Evolutionary conservation across 257 asterid genomes (phyloP), one percentile per base, ranked within the genome.

Genomic region (Lantana camara): DNA sequence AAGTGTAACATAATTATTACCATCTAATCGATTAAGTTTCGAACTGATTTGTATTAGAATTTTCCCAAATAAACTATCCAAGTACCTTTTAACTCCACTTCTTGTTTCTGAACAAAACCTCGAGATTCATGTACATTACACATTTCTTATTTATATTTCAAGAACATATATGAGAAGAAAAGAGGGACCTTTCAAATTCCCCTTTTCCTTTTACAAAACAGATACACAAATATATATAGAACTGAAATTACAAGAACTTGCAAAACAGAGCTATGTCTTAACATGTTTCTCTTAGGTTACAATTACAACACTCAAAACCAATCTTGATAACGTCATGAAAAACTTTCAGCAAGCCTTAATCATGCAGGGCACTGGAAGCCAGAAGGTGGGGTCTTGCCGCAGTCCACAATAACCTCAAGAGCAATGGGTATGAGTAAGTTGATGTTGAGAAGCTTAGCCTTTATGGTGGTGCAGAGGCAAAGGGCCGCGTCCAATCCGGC

Each of bases 401-500:
- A 87, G 44, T 76, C 86, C 0, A 77, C 63, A 44, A 87, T 90
- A 27, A 84, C 74, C 65, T 79, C 68, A 9, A 87, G 81, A n/a
- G 88, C 95, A 67, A 87, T 73, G 2, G 93, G 91, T 2, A 87
- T 29, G n/a, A 83, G 29, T 12, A 84, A 74, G 52, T 76, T 78
- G 52, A 87, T 29, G 17, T 85, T 85, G 29, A 87, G 80, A 68
- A 87, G 81, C 75, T 85, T 79, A 41, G 80, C 83, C 54, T 75
- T 85, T 17, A 87, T 77, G 63, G 90, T 70, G 35, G 95, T 85
- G 80, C 95, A 87, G 2, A 87, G 90, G 66, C 95, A 87, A 3
- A 85, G 3, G 8, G 90, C 95, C 0, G 93, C 87, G 23, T 80
- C 86, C 69, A 77, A 53, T 40, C 29, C 86, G 16, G 29, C 73